Evolutionary conservation across 768 basidiomycete species (phyloP).

Genomic region (Phanerodontia chrysosporium): DNA sequence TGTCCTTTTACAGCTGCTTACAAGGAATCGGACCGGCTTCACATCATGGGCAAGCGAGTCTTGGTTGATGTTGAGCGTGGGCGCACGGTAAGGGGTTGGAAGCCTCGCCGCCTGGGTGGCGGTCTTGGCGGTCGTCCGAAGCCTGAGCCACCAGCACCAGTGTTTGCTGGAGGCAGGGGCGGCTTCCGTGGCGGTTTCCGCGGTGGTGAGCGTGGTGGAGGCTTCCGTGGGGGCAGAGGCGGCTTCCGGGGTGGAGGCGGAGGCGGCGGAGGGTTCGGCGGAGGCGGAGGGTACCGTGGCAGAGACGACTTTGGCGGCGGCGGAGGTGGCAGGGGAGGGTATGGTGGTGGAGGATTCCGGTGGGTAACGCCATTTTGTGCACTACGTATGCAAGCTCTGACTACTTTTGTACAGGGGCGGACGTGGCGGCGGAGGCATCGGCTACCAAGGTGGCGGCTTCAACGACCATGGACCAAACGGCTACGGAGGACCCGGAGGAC

Average conservation of each 20-base stretch:
- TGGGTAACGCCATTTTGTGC: neutral
- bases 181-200: conserved; percentile 45
- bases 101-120: conserved; percentile 93
- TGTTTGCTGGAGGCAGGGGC: conserved; percentile 33
- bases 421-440: conserved; percentile 64
- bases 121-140: conserved; percentile 99
- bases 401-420: conserved; percentile 32
- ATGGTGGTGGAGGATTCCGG: conserved; percentile 29
- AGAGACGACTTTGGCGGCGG: conserved; percentile 32
- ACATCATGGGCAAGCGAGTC: conserved; percentile 93
- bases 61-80: conserved; percentile 98
- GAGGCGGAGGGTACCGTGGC: conserved; percentile 30
- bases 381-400: neutral
- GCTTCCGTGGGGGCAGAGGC: conserved; percentile 26
- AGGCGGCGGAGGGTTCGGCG: no score
- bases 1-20: conserved; percentile 65
- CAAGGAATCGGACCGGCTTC: conserved; percentile 96
- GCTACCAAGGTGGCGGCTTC: conserved; percentile 61
- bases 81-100: conserved; percentile 97
- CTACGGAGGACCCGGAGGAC: conserved; percentile 30
- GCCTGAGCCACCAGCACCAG: conserved; percentile 46
- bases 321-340: conserved; percentile 40
- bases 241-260: conserved; percentile 25
- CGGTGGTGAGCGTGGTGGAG: conserved; percentile 36
- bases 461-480: conserved; percentile 34